phyloP scores from a whole-genome alignment of 1,139 yeast species.

The Nakaseomyces uthaithaninus region DNA sequence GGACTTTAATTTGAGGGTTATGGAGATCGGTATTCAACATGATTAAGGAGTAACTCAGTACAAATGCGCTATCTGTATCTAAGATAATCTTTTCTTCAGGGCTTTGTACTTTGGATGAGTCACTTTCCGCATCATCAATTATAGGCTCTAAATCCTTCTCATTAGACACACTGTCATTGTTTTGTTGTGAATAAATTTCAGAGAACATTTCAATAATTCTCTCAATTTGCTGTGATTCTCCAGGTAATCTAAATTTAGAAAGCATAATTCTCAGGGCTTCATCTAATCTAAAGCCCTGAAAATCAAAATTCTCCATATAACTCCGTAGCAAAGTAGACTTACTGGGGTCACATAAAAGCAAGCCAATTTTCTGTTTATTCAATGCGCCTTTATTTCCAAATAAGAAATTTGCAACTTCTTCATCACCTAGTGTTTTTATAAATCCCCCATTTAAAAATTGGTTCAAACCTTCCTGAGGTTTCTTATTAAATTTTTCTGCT shows the following conservation, averaged over 20 bases:
- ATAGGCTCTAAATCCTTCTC: background rate
- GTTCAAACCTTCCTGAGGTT: constrained; percentile 65
- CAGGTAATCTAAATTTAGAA: constrained; percentile 85
- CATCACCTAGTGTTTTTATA: constrained; percentile 46
- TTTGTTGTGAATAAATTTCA: constrained; percentile 59
- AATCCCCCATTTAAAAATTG: constrained; percentile 55
- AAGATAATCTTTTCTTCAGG: constrained; percentile 42
- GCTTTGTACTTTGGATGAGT: constrained; percentile 9
- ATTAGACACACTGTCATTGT: constrained; percentile 16
- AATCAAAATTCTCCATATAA: constrained; percentile 66
- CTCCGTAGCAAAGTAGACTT: constrained; percentile 51
- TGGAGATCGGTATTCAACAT: constrained; percentile 70
- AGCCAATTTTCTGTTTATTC: constrained; percentile 81
- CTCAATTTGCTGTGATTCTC: constrained; percentile 93
- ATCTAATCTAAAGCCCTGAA: constrained; percentile 69
- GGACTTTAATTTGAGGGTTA: constrained; percentile 67
- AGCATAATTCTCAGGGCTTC: constrained; percentile 79
- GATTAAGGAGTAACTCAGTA: constrained; percentile 62
- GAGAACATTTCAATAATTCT: constrained; percentile 82
- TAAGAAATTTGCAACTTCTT: constrained; percentile 65
- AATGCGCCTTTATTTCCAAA: constrained; percentile 69
- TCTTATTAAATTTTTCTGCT: constrained; percentile 62
- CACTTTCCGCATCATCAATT: background rate
- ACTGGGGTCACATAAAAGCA: constrained; percentile 66
- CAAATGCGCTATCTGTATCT: constrained; percentile 61